These are phyloP conservation scores for Auxenochlorella pyrenoidosa DNA, from an alignment of 139 green algal genomes.

Conservation along the genomic window DNA sequence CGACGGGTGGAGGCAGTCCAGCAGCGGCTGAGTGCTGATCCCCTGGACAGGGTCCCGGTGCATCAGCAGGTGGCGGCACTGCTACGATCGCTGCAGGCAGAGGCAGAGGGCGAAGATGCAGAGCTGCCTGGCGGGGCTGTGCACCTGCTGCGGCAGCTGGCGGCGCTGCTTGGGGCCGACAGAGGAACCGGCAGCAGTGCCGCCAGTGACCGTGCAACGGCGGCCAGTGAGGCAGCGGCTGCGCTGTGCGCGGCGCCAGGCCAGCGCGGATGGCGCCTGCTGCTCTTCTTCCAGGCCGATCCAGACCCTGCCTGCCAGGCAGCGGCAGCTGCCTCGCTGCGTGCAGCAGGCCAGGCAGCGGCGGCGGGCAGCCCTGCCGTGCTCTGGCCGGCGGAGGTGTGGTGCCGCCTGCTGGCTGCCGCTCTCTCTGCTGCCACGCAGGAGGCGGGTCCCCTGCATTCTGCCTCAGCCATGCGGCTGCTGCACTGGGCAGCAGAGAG, in stretches of 20 bases:
- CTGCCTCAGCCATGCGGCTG: conserved; percentile 13
- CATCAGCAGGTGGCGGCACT: neutral
- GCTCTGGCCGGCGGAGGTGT: conserved; percentile 28
- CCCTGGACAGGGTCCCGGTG: no score
- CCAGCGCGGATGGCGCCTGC: neutral
- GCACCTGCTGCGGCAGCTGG: neutral
- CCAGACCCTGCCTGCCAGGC: neutral
- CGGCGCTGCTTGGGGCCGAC: neutral
- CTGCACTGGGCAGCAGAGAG: conserved; percentile 15
- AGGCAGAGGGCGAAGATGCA: conserved; percentile 4
- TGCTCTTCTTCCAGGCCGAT: conserved; percentile 16
- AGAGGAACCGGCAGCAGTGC: neutral
- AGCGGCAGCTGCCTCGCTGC: neutral
- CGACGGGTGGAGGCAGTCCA: neutral
- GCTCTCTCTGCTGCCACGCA: neutral
- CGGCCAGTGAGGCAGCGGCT: neutral
- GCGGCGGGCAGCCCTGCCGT: neutral
- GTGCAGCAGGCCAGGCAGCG: neutral
- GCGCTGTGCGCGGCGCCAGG: neutral
- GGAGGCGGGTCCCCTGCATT: neutral
- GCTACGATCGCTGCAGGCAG: neutral
- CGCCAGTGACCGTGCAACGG: neutral
- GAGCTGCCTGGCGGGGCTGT: neutral
- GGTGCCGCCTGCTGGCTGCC: conserved; percentile 8
- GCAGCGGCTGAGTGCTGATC: neutral